phyloP scores from a whole-genome alignment of 108 stramenopile species.

The Tribonema minus region DNA sequence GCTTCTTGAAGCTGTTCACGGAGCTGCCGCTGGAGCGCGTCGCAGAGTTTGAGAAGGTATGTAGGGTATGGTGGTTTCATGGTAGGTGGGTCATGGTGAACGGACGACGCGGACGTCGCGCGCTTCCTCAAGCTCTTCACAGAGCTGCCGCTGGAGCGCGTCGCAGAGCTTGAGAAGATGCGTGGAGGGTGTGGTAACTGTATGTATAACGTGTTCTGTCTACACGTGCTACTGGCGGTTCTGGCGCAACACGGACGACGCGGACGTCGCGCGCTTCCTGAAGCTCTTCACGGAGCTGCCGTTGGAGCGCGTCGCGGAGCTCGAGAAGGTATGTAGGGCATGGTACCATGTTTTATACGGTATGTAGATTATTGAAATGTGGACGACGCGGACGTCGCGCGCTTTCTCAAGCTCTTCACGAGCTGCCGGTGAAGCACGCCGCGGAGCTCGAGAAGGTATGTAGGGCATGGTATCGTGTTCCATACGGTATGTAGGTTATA shows the following conservation, averaged over 20 bases:
- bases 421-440: slow-evolving; percentile 75
- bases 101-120: slow-evolving; percentile 82
- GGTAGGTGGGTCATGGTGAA: no score
- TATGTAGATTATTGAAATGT: no score
- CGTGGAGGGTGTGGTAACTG: no score
- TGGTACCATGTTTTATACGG: no score
- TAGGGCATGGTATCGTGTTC: no score
- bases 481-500: no score
- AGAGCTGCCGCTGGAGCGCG: slow-evolving; percentile 72
- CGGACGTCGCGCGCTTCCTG: slow-evolving; percentile 83
- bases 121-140: slow-evolving; percentile 91
- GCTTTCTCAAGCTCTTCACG: slow-evolving; percentile 91
- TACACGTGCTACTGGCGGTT: no score
- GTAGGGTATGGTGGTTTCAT: no score
- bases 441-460: slow-evolving; percentile 37
- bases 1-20: slow-evolving; percentile 92
- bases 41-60: slow-evolving; percentile 28
- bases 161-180: slow-evolving; percentile 47
- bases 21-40: slow-evolving; percentile 77
- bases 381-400: slow-evolving; percentile 81
- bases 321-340: slow-evolving; percentile 28
- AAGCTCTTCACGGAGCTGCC: slow-evolving; percentile 88
- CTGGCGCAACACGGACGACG: slow-evolving; percentile 88
- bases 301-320: slow-evolving; percentile 67
- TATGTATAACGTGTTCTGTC: no score